phyloP scores from a whole-genome alignment of 2,329 filamentous ascomycete genomes.

The Colletotrichum costaricense region DNA sequence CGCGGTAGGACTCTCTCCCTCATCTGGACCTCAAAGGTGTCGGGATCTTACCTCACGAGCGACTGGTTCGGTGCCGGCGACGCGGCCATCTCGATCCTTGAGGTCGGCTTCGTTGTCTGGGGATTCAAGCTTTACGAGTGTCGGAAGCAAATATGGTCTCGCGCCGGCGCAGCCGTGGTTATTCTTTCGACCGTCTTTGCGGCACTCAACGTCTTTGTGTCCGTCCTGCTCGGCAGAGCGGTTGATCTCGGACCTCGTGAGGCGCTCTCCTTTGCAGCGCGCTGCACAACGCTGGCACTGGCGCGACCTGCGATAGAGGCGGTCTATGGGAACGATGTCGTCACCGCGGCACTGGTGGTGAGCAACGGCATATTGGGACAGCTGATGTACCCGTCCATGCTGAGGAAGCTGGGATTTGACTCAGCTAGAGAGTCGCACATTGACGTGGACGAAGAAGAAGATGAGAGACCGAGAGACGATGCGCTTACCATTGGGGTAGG shows the following conservation, averaged over 20 bases:
- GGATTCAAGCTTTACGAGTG: constrained; percentile 65
- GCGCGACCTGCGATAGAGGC: constrained; percentile 58
- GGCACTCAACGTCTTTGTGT: constrained; percentile 54
- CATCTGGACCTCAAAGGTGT: constrained; percentile 45
- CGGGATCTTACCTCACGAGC: constrained; percentile 31
- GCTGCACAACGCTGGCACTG: constrained; percentile 62
- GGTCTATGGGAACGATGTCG: constrained; percentile 56
- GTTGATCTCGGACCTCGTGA: constrained; percentile 49
- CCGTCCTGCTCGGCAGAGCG: constrained; percentile 49
- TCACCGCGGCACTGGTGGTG: constrained; percentile 63
- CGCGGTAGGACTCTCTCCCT: constrained; percentile 48
- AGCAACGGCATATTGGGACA: constrained; percentile 61
- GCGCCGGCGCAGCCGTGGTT: constrained; percentile 52
- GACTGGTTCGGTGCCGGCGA: constrained; percentile 59
- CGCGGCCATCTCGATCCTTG: constrained; percentile 58
- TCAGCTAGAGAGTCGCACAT: neutral
- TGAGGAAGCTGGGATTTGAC: constrained; percentile 41
- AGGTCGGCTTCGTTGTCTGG: constrained; percentile 64
- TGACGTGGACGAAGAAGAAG: neutral
- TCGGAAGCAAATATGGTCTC: constrained; percentile 56
- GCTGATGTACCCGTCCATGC: constrained; percentile 49
- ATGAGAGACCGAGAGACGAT: constrained; percentile 38
- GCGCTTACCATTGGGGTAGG: constrained; percentile 59
- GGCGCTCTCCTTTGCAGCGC: constrained; percentile 59
- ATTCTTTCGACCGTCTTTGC: constrained; percentile 51